Base-by-base conservation (phyloP, 306 rosid species). In the Prunus dulcis region DNA sequence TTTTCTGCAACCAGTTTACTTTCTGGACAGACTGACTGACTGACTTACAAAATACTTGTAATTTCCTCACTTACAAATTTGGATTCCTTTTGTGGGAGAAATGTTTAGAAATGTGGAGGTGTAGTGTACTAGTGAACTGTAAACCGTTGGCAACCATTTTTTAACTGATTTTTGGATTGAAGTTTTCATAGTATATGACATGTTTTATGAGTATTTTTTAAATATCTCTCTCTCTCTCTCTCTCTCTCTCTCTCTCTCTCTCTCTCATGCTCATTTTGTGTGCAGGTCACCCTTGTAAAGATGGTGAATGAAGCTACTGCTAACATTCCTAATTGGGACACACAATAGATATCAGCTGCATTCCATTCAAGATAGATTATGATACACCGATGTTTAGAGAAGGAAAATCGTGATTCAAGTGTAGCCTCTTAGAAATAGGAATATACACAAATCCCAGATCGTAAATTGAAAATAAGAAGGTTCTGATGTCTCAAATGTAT, bases 221-320 rank as follows among this genome's bases (percentile, higher is more conserved):
- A 27, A 5, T n/a, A n/a, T n/a, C n/a, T 32, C 64, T 0, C 9
- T 53, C 5, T 69, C 12, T 69, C 73, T 25, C 43, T 25, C 43
- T n/a, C 7, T 23, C 30, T 25, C 8, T 27, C 28, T 27, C 38
- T 62, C 43, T 3, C 41, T 14, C 2, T 62, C 43, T 28, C 15
- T n/a, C 11, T 14, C 10, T 10, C 45, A 14, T 62, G 57, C 28
- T 66, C 57, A 12, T 61, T 13, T 57, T 64, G 55, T 82, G 9
- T 88, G 84, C 93, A 92, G 96, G 97, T 83, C 73, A 92, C 96
- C 58, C 93, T 92, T 63, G 91, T 90, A 71, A 90, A 90, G 91
- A 87, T 89, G 95, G 89, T 88, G 89, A 93, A 93, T 64, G 97
- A 91, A 82, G 98, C 98, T 60, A 79, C 87, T 65, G 97, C 93